These are phyloP conservation scores for Syzygium malaccense DNA, from an alignment of 441 rosid species.

Conservation along the genomic window DNA sequence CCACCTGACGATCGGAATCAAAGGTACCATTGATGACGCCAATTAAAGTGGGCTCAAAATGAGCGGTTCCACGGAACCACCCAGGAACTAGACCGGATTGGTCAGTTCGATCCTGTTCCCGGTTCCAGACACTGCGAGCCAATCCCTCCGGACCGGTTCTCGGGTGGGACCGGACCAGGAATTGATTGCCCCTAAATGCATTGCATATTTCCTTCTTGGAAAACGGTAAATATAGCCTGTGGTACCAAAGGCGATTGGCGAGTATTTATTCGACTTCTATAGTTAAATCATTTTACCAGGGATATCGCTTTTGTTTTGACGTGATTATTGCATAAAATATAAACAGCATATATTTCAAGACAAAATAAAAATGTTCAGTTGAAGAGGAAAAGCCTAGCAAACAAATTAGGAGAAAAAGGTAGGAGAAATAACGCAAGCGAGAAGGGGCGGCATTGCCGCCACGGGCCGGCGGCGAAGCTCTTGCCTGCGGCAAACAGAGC, in stretches of 20 bases:
- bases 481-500: too few species aligned
- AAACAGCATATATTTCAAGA: neutral
- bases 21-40: too few species aligned
- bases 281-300: neutral
- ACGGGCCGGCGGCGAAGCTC: too few species aligned
- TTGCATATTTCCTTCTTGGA: neutral
- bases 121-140: too few species aligned
- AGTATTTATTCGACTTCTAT: neutral
- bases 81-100: too few species aligned
- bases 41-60: too few species aligned
- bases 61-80: too few species aligned
- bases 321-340: neutral
- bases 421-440: neutral
- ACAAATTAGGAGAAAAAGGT: neutral
- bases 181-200: too few species aligned
- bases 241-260: neutral
- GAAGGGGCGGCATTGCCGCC: neutral
- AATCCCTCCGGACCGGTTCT: too few species aligned
- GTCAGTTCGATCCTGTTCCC: too few species aligned
- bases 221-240: neutral
- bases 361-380: neutral
- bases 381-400: neutral
- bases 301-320: rapidly evolving
- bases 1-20: too few species aligned
- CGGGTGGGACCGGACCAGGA: too few species aligned